Percentiles rank a stretch among this genome's conserved stretches.
phyloP scores from a whole-genome alignment of 75 land plant species.

The Cunninghamia lanceolata region DNA sequence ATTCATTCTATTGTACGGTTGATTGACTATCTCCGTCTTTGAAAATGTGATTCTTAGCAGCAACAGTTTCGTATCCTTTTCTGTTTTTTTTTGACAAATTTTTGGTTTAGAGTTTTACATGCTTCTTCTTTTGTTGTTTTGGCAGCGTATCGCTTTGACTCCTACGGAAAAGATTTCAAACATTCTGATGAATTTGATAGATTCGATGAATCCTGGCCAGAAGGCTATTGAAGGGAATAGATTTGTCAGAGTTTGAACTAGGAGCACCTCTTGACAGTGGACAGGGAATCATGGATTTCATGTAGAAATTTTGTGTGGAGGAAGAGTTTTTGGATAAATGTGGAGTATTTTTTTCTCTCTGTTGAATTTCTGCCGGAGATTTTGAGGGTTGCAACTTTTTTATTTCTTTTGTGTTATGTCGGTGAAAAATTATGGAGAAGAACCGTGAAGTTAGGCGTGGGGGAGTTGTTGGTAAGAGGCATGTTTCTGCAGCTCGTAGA shows the following conservation, averaged over 20 bases:
- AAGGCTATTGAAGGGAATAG: neutral
- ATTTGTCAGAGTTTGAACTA: neutral
- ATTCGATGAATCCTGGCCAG: neutral
- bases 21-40: neutral
- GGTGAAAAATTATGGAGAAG: neutral
- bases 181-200: neutral
- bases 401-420: neutral
- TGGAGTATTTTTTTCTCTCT: neutral
- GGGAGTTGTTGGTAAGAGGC: neutral
- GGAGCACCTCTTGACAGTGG: neutral
- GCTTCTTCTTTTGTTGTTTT: neutral
- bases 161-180: neutral
- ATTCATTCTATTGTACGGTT: neutral
- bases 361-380: neutral
- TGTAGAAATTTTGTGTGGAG: neutral
- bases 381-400: neutral
- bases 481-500: constrained; percentile 8
- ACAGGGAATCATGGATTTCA: neutral
- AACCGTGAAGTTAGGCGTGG: constrained; percentile 5
- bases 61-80: neutral
- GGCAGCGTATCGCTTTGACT: neutral
- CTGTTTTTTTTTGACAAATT: neutral
- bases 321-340: neutral
- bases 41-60: neutral
- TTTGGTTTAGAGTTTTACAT: neutral